Base-by-base conservation (phyloP, 441 rosid genomes). In the Croton laevigatus region DNA sequence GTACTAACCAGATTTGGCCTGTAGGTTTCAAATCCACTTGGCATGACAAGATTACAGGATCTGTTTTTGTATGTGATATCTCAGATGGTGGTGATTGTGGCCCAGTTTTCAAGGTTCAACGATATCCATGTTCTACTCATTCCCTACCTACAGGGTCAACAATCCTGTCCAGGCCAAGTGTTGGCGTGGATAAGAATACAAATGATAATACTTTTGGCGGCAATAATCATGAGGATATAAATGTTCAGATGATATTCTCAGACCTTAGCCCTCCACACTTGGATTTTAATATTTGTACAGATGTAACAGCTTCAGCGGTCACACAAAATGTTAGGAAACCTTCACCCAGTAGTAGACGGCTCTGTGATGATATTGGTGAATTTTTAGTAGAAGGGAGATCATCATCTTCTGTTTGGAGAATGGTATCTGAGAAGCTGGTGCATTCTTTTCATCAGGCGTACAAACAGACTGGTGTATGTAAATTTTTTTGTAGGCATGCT, bases 41-140 rank as follows among this genome's bases (percentile, higher is more conserved):
- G 90, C 90, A 86, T 75, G 90, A 86, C 78, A 86, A 82, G 71
- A 73, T 84, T 67, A 81, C 88, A 16, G 85, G 88, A 52, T 86
- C 90, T 22, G 67, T 86, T 71, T 82, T 86, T 67, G 64, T 78
- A 38, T 84, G 86, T 54, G 82, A 82, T 55, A 71, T 86, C 72
- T 79, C 71, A 27, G 85, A 86, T 59, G 90, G 86, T 14, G 90
- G 90, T 73, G 84, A 83, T 46, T 62, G 70, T 70, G 88, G 90
- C 75, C 90, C 90, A 69, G 62, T 82, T 69, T 86, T 86, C 66
- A 81, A 76, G 73, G 82, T 86, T 70, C 77, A 81, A 73, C 69
- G 90, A 32, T 78, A 70, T 71, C 82, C 90, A 34, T 86, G 90
- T 73, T 82, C 78, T 16, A 19, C 78, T 17, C 71, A 63, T 62